A percentile compares a stretch with the other conserved stretches of the same genome.
Evolutionary conservation across 768 basidiomycete genomes (phyloP).

Genomic region (Naganishia vaughanmartiniae): DNA sequence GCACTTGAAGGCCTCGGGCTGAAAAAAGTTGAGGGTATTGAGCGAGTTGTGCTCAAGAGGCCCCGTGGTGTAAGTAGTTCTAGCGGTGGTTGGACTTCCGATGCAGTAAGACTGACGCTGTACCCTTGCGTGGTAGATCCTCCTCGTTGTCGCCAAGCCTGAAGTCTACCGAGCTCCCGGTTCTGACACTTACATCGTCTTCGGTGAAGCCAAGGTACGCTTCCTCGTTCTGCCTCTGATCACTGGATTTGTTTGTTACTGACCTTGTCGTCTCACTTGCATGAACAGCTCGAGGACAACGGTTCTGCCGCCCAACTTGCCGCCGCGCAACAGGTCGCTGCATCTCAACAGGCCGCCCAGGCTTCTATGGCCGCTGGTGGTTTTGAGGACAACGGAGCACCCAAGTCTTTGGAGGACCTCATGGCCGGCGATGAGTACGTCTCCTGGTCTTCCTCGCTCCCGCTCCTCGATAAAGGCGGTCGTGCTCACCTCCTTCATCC

Average conservation of each 20-base stretch:
- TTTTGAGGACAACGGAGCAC: conserved; percentile 68
- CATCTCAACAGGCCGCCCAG: conserved; percentile 52
- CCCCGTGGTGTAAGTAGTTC: conserved; percentile 76
- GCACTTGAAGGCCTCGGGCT: conserved; percentile 79
- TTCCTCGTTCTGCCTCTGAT: neutral
- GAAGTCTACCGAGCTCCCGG: conserved; percentile 98
- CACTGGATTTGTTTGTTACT: neutral
- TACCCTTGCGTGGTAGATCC: conserved; percentile 58
- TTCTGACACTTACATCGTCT: conserved; percentile 98
- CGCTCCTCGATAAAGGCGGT: neutral
- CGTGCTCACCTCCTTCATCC: neutral
- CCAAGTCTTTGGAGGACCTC: conserved; percentile 60
- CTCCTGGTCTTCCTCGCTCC: neutral
- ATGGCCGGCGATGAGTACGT: conserved; percentile 48
- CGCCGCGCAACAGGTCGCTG: conserved; percentile 70
- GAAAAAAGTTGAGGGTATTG: conserved; percentile 88
- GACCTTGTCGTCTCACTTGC: neutral
- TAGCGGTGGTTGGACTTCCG: neutral
- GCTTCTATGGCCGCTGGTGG: conserved; percentile 57
- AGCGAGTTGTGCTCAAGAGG: conserved; percentile 87
- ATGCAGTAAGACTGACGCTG: neutral
- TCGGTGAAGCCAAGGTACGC: conserved; percentile 70
- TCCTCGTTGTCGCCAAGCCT: conserved; percentile 87
- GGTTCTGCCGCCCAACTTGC: conserved; percentile 46
- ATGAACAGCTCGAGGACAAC: conserved; percentile 41